Percentiles rank a stretch among this genome's conserved stretches.
Conservation (phyloP, 805 yeast species). For the Deakozyma indianensis region DNA sequence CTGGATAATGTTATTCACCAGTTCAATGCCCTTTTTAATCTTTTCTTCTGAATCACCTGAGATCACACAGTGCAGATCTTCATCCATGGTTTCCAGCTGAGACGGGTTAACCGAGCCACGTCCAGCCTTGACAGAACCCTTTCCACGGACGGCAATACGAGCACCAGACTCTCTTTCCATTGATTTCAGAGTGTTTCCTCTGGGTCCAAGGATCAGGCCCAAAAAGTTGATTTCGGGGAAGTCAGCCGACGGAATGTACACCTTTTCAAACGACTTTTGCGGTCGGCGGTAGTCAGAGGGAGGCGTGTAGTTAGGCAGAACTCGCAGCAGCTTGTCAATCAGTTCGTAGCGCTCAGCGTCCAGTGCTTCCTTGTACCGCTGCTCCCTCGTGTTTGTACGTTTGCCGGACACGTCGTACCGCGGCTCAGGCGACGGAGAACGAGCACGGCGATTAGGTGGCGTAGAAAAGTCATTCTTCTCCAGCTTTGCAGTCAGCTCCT, state of each 20-base stretch:
- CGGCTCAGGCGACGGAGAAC: slow-evolving; percentile 87
- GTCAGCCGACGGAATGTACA: slow-evolving; percentile 70
- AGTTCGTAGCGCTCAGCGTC: slow-evolving; percentile 71
- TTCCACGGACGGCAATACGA: slow-evolving; percentile 78
- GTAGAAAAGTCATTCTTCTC: slow-evolving; percentile 33
- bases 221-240: slow-evolving; percentile 89
- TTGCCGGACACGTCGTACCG: slow-evolving; percentile 71
- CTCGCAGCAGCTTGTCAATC: slow-evolving; percentile 58
- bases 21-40: slow-evolving; percentile 56
- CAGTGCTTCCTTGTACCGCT: slow-evolving; percentile 40
- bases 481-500: slow-evolving; percentile 58
- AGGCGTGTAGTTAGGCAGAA: slow-evolving; percentile 63
- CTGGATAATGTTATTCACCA: slow-evolving; percentile 62
- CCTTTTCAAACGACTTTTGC: slow-evolving; percentile 62
- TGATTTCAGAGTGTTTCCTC: slow-evolving; percentile 78
- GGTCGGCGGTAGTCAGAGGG: slow-evolving; percentile 67
- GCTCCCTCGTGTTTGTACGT: slow-evolving; percentile 74
- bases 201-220: slow-evolving; percentile 83
- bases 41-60: slow-evolving; percentile 72
- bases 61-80: slow-evolving; percentile 78
- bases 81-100: slow-evolving; percentile 43
- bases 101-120: slow-evolving; percentile 37
- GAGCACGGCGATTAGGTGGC: slow-evolving; percentile 26
- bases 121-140: slow-evolving; percentile 93
- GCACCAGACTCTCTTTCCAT: slow-evolving; percentile 83